Base-by-base conservation (phyloP, 2,329 filamentous ascomycete genomes). In the Dothidotthia symphoricarpi region DNA sequence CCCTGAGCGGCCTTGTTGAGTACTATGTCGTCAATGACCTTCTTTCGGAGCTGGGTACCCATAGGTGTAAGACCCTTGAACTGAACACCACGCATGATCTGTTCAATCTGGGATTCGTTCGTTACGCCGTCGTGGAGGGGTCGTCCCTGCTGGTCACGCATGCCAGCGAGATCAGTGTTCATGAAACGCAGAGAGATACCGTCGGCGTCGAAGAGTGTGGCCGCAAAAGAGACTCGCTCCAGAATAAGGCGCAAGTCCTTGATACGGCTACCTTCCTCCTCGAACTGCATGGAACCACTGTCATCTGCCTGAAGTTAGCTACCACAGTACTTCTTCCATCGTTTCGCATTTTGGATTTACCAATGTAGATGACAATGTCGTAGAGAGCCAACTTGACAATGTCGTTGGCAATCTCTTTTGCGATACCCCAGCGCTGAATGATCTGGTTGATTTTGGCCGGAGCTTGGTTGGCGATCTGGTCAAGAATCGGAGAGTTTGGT, bases 161-260 rank as follows among this genome's bases (percentile, higher is more conserved):
- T 37, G 14, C 45, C 36, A 24, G 49, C 49, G 56, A 66, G 50
- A 69, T 73, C 69, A 10, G 76, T 77, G 68, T 86, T 85, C 82
- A 86, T 85, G 71, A 85, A 85, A 30, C 82, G 80, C 26, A 85
- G 68, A 17, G 77, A 77, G 45, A 86, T 82, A 28, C 82, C 82
- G 53, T 86, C 82, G 24, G 80, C 71, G 47, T 86, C 82, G 54
- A 86, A 86, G n/a, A 84, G 74, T 3, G 80, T 81, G 3, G 81
- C 79, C 6, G 81, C 81, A 41, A 75, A 82, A 14, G 81, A 76
- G 35, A 83, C 80, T 34, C 79, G 76, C 32, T 76, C 72, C 47
- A 86, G 64, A 51, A 85, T 83, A 50, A 83, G 71, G 57, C 76
- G 76, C 49, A 86, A 68, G 50, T 85, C 81, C 47, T 81, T 76